phyloP scores from a whole-genome alignment of 164 flowering plant genomes.

The Annona squamosa region DNA sequence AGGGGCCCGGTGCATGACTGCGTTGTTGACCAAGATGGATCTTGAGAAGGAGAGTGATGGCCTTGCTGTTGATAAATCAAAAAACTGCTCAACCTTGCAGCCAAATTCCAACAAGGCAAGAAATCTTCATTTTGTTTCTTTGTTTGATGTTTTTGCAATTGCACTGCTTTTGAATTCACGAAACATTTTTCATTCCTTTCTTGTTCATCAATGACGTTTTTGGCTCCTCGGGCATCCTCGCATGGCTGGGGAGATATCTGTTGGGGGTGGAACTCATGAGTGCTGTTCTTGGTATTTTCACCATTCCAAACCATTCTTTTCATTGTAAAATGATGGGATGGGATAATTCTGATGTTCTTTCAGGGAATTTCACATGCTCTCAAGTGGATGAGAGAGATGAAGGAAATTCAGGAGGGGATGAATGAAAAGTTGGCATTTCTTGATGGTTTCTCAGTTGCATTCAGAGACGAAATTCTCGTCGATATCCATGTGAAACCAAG shows the following conservation, averaged over 20 bases:
- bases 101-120: slow-evolving; percentile 50
- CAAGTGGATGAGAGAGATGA: slow-evolving; percentile 54
- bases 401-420: slow-evolving; percentile 40
- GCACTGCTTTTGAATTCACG: too few relatives aligned
- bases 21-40: slow-evolving; percentile 30
- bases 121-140: background rate
- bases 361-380: slow-evolving; percentile 52
- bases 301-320: background rate
- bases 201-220: too few relatives aligned
- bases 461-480: slow-evolving; percentile 49
- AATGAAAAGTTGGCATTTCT: slow-evolving; percentile 49
- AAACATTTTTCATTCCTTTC: too few relatives aligned
- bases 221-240: too few relatives aligned
- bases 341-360: background rate
- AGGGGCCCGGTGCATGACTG: slow-evolving; percentile 45
- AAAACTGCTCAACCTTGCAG: slow-evolving; percentile 13
- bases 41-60: slow-evolving; percentile 16
- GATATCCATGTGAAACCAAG: slow-evolving; percentile 65
- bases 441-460: slow-evolving; percentile 35
- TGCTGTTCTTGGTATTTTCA: background rate
- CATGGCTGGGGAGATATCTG: background rate
- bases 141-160: background rate
- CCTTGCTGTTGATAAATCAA: slow-evolving; percentile 8
- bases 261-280: background rate
- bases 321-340: background rate